phyloP scores from a whole-genome alignment of 106 monocot genomes.

The Chionographis japonica region DNA sequence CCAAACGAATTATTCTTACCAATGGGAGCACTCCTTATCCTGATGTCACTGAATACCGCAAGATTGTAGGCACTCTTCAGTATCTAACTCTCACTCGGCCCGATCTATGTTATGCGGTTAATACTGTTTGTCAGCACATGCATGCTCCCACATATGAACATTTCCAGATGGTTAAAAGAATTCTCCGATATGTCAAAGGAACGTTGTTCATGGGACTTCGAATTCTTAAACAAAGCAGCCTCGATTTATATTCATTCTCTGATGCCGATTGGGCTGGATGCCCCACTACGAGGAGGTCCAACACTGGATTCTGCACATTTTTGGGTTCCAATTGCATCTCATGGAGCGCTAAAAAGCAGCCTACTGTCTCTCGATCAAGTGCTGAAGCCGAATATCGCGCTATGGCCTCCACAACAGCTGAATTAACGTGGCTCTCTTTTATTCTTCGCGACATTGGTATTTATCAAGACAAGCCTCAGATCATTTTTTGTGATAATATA shows the following conservation, averaged over 20 bases:
- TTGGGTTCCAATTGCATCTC: background rate
- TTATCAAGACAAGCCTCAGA: background rate
- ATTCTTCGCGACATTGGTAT: background rate
- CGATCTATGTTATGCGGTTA: background rate
- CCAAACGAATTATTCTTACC: background rate
- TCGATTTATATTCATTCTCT: background rate
- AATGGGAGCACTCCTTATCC: background rate
- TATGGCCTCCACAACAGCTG: background rate
- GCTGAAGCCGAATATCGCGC: background rate
- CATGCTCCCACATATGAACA: too few relatives aligned
- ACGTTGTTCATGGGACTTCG: background rate
- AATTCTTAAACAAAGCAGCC: background rate
- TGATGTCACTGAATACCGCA: background rate
- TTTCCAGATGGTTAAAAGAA: background rate
- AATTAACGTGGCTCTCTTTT: background rate
- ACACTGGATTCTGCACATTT: background rate
- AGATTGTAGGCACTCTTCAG: background rate
- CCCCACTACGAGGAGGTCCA: background rate
- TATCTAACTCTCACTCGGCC: background rate
- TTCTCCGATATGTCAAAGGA: background rate
- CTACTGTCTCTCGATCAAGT: background rate
- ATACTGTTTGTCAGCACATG: background rate
- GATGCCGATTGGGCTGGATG: conserved; percentile 1
- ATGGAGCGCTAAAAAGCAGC: background rate
- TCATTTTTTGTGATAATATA: background rate